Percentiles rank a stretch among this genome's conserved stretches.
phyloP scores from a whole-genome alignment of 495 filamentous ascomycete genomes.

The Cudoniella acicularis region DNA sequence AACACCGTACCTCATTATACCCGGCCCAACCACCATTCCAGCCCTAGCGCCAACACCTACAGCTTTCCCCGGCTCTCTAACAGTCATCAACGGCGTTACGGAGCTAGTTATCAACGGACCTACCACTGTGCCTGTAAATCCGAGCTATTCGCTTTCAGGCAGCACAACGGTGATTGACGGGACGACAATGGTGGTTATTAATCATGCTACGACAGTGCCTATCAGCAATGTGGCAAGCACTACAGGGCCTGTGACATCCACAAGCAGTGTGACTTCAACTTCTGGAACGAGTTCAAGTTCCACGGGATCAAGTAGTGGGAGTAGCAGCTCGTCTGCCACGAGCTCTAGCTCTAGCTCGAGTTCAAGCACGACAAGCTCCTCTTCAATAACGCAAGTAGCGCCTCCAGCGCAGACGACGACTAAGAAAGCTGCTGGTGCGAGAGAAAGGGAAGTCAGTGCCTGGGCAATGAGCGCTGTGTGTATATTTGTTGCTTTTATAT shows the following conservation, averaged over 20 bases:
- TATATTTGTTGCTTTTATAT: too few species aligned
- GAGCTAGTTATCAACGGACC: slow-evolving; percentile 15
- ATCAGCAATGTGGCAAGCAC: background rate
- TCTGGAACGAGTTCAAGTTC: background rate
- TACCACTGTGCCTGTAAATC: slow-evolving; percentile 13
- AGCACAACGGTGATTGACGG: slow-evolving; percentile 20
- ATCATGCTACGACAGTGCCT: slow-evolving; percentile 6
- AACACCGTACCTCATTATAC: slow-evolving; percentile 3
- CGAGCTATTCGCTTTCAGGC: slow-evolving; percentile 7
- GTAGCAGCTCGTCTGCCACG: background rate
- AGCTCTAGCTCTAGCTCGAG: slow-evolving; percentile 3
- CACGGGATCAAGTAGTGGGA: background rate
- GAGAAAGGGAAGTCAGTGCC: too few species aligned
- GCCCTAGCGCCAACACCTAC: background rate
- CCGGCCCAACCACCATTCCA: slow-evolving; percentile 7
- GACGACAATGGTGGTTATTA: slow-evolving; percentile 17
- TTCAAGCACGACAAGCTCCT: too few species aligned
- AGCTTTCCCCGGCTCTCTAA: background rate
- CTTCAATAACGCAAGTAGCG: too few species aligned
- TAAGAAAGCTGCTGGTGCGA: slow-evolving; percentile 4
- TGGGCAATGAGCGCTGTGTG: too few species aligned
- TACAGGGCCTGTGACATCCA: background rate
- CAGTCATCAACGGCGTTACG: slow-evolving; percentile 16
- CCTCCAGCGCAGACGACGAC: background rate
- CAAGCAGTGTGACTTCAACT: background rate